Evolutionary conservation across 345 rosid species (phyloP), one percentile per base, ranked within the genome.

Genomic region (Syzygium oleosum): DNA sequence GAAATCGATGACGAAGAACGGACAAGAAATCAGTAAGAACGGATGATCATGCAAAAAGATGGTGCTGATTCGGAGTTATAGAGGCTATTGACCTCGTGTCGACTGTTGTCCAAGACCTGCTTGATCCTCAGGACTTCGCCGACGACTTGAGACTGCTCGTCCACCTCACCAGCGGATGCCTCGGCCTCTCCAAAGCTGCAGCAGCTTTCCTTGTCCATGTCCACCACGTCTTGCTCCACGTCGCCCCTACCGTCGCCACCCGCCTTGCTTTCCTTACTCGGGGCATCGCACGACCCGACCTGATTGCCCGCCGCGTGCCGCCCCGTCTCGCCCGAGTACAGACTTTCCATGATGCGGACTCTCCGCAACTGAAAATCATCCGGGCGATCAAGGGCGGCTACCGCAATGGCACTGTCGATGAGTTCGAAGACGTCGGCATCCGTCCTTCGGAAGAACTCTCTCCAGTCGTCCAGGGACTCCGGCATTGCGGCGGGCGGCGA

Each of bases 101-200:
- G 6, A 1, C 78, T 16, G 10, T 65, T 65, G 43, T 65, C 78
- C 78, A 31, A 31, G 78, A 65, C 78, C 23, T 4, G 78, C 78
- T 94, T 96, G 91, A 96, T 96, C 93, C 98, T 94, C 34, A 87
- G 68, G 78, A 97, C 98, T 88, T 97, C 99, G 54, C 88, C 95
- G 83, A 93, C 86, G 51, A 92, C 38, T 87, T 85, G 89, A 88
- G 97, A 91, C 65, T 87, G 92, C 52, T 95, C 94, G 85, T 97
- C 99, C 54, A 96, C 94, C 89, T 93, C 97, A 90, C 96, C 97
- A 52, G 97, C 95, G 91, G 95, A 91, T 4, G 97, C 98, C 89
- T 95, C 96, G 86, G 95, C 97, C 25, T 95, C 99, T 16, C 96
- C 95, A 78, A 79, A 93, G 65, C 95, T 94, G 89, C 87, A 93